These are phyloP conservation scores for Pyrenochaeta sp. DNA, from an alignment of 2,329 filamentous ascomycete genomes.

Conservation along the genomic window DNA sequence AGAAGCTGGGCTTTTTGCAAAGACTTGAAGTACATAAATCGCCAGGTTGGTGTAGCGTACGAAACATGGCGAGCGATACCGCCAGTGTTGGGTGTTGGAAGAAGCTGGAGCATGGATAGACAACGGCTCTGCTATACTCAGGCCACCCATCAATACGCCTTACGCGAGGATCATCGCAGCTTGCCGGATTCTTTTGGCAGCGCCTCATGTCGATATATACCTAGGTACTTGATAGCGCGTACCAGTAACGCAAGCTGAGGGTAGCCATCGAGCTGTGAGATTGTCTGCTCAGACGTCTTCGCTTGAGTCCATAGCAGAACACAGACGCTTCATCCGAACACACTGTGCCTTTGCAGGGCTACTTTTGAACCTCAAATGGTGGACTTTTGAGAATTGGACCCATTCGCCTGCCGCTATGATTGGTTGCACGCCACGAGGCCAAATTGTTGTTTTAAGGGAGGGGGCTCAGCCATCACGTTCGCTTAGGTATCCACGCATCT, in stretches of 20 bases:
- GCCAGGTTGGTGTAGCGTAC: slow-evolving; percentile 27
- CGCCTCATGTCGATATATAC: slow-evolving; percentile 72
- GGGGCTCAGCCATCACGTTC: slow-evolving; percentile 32
- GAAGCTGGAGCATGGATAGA: slow-evolving; percentile 38
- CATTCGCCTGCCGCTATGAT: slow-evolving; percentile 25
- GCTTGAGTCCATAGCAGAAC: slow-evolving; percentile 77
- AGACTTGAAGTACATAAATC: slow-evolving; percentile 21
- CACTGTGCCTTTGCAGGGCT: slow-evolving; percentile 52
- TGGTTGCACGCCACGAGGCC: slow-evolving; percentile 33
- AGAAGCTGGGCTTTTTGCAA: slow-evolving; percentile 20
- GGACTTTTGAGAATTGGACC: slow-evolving; percentile 28
- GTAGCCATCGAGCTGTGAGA: slow-evolving; percentile 50
- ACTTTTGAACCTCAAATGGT: slow-evolving; percentile 43
- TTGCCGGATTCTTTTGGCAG: slow-evolving; percentile 58
- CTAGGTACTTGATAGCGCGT: slow-evolving; percentile 70
- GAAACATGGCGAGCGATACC: slow-evolving; percentile 32
- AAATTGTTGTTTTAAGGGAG: slow-evolving; percentile 28
- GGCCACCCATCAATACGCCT: slow-evolving; percentile 42
- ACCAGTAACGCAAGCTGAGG: slow-evolving; percentile 58
- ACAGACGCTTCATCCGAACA: slow-evolving; percentile 55
- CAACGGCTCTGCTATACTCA: slow-evolving; percentile 44
- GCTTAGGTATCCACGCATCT: slow-evolving; percentile 33
- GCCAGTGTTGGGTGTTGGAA: slow-evolving; percentile 35
- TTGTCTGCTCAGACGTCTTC: slow-evolving; percentile 70
- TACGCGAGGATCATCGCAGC: slow-evolving; percentile 44